Base-by-base conservation (phyloP, 768 basidiomycete species). In the Boletellus ananiceps region DNA sequence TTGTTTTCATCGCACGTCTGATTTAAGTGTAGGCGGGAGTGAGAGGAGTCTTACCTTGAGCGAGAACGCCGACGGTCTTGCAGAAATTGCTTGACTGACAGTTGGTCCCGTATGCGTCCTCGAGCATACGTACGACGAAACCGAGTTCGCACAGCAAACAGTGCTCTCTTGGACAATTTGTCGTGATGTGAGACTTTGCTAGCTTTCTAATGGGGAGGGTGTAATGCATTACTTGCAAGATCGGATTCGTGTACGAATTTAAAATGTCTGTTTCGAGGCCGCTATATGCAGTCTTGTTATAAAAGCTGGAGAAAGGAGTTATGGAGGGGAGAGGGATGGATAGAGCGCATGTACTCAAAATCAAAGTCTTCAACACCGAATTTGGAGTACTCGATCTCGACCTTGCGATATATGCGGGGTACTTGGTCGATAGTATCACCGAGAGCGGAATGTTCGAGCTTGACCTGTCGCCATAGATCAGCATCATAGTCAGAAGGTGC, bases 351-450 rank as follows among this genome's bases (percentile, higher is more conserved):
- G 48, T 64, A 92, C 93, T 80, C 95, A 61, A 99, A 99, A 68
- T 99, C 96, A 61, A 99, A 99, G 68, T 99, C 95, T 64, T 97
- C 95, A 15, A 98, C 91, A 4, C 95, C 95, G 60, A 99, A 99
- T 61, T 94, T 95, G 34, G 91, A 94, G 65, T 99, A 99, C 67
- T 94, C 92, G 60, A 99, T 99, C 69, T 97, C 94, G 14, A 96
- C 93, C 59, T 85, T 86, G 50, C 88, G 83, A 66, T 96, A 99
- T 52, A 83, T 78, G 47, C 78, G 80, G 1, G 94, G 91, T 41
- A 93, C 79, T 25, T 81, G 77, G 33, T 78, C 81, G 25, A 73
- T 74, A 16, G 67, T 71, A 44, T 78, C 74, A 47, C 82, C 81
- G 44, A 76, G 73, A 4, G 68, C 67, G 19, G 78, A 71, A n/a